phyloP scores from a whole-genome alignment of 208 protist genomes.

The Wallacemonas sp. region DNA sequence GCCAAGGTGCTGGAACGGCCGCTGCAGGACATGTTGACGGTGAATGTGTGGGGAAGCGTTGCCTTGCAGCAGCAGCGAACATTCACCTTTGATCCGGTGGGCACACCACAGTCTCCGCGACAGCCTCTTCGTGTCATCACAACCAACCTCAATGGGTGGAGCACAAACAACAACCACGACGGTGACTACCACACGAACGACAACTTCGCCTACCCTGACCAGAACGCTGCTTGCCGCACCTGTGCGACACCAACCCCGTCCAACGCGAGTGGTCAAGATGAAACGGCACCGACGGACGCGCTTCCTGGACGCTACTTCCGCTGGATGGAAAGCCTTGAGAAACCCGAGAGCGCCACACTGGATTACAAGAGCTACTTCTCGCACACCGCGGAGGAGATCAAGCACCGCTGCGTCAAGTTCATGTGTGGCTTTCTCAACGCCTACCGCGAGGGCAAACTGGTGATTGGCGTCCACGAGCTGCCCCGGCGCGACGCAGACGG shows the following conservation, averaged over 20 bases:
- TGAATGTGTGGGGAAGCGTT: conserved; percentile 20
- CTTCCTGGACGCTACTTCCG: conserved; percentile 25
- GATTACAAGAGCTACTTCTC: conserved; percentile 82
- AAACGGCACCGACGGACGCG: not conserved
- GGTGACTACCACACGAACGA: not conserved
- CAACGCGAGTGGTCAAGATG: not conserved
- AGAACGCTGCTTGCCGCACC: not conserved
- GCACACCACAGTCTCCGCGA: not conserved
- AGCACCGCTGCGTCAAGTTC: conserved; percentile 64
- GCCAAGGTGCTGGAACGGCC: conserved; percentile 36
- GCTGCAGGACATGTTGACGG: conserved; percentile 29
- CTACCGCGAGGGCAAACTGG: conserved; percentile 53
- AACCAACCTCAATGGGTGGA: too few relatives aligned
- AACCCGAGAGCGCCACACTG: conserved; percentile 54
- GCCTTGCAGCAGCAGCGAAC: conserved; percentile 5
- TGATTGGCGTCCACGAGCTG: conserved; percentile 72
- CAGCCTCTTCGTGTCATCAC: too few relatives aligned
- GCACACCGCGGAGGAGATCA: conserved; percentile 46
- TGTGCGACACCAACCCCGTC: not conserved
- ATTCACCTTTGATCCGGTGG: conserved; percentile 4
- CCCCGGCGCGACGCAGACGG: conserved; percentile 24
- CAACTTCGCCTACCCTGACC: conserved; percentile 7
- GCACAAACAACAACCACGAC: too few relatives aligned
- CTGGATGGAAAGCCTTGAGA: conserved; percentile 54
- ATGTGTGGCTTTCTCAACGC: conserved; percentile 77